These are phyloP conservation scores for Cystoisospora suis DNA, from an alignment of 169 alveolate genomes.

Conservation along the genomic window DNA sequence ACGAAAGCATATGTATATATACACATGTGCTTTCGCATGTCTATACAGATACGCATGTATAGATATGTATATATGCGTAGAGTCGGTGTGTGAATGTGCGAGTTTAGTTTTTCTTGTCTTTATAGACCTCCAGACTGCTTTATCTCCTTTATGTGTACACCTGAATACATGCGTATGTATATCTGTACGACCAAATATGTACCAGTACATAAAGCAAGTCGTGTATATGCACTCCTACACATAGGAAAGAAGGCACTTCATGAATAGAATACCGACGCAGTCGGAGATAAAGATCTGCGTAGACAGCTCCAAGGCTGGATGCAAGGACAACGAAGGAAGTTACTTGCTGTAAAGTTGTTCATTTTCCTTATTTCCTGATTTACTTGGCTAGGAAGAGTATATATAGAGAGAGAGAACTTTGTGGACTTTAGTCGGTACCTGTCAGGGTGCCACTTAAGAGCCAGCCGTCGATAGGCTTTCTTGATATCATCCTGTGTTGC, in stretches of 20 bases:
- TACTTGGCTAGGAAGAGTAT: neutral
- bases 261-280: neutral
- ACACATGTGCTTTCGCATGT: no score
- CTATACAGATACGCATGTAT: neutral
- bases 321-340: no score
- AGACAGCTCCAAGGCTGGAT: neutral
- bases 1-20: no score
- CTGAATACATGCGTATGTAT: neutral
- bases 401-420: neutral
- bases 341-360: no score
- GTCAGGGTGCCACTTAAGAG: conserved; percentile 89
- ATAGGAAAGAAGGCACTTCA: no score
- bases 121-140: no score
- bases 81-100: neutral
- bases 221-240: neutral
- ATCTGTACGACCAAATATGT: neutral
- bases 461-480: conserved; percentile 85
- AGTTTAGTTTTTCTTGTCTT: no score
- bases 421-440: conserved; percentile 81
- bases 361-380: no score
- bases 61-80: neutral
- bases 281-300: neutral
- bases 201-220: neutral
- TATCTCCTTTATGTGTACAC: no score
- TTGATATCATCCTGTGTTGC: conserved; percentile 80